Conservation (phyloP, 2,329 filamentous ascomycete species). For the Drechmeria coniospora region DNA sequence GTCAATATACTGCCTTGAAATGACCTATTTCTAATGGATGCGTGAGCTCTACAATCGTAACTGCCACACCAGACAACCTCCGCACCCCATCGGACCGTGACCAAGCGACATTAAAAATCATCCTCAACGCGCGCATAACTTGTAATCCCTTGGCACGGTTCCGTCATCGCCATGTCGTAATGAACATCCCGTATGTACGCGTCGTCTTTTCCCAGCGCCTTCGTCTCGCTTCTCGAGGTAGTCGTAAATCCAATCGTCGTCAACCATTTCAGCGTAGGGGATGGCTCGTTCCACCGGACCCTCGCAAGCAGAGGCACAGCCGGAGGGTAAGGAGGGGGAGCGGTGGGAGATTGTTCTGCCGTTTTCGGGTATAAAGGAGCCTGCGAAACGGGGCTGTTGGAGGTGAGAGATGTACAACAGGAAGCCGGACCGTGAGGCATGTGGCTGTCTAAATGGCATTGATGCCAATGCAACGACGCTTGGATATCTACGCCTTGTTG, state of each 20-base stretch:
- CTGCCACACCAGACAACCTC: constrained; percentile 10
- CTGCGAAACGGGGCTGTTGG: not conserved
- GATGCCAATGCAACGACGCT: constrained; percentile 1
- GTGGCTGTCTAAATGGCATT: constrained; percentile 5
- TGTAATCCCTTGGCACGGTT: no score
- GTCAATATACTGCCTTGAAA: no score
- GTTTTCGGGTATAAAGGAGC: constrained; percentile 5
- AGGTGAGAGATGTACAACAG: constrained; percentile 4
- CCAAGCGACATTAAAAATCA: no score
- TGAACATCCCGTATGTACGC: no score
- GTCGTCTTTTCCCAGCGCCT: constrained; percentile 5
- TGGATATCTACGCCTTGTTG: constrained; percentile 35
- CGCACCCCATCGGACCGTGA: not conserved
- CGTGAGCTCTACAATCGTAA: constrained; percentile 14
- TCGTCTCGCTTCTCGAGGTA: constrained; percentile 3
- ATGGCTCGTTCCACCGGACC: constrained; percentile 1
- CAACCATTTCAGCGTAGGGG: no score
- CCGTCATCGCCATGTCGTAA: no score
- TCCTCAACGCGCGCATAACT: no score
- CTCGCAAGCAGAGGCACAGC: not conserved
- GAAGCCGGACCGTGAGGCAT: constrained; percentile 1
- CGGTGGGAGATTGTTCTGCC: no score
- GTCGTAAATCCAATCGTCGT: constrained; percentile 9
- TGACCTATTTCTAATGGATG: constrained; percentile 9
- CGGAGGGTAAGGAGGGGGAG: not conserved